Evolutionary conservation across 2,329 filamentous ascomycete species (phyloP), one percentile per base, ranked within the genome.

Genomic region (Dryadomyces sulphureus): DNA sequence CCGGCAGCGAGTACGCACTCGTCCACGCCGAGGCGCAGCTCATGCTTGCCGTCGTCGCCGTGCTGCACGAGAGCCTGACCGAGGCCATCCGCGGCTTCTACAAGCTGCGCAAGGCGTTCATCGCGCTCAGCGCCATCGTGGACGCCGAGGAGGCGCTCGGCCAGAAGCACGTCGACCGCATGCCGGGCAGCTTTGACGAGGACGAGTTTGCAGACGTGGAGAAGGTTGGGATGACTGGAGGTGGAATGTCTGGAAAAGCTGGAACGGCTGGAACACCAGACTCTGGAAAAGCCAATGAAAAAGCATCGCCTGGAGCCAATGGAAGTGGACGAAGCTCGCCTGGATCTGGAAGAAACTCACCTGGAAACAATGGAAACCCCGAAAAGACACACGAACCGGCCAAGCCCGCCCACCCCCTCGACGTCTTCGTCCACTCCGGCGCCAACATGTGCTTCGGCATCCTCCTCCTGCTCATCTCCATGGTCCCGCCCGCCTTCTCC

Each of bases 51-150:
- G 81, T 98, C 1, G 79, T 95, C 1, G 86, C 79, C 0, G 85
- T 96, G 16, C 66, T 96, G 55, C 93, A 93, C 53, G 92, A 96
- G 66, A 94, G 85, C 59, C 65, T 96, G 55, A 90, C 89, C 0
- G 92, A 96, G 60, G 87, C 80, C 16, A 76, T 96, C 60, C 87
- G 82, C 62, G 87, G 87, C 6, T 96, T 96, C 57, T 93, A 94
- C 59, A 94, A 92, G 62, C 64, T 96, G 54, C 74, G 90, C 50
- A 94, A 93, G 60, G 90, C 90, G 0, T 96, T 84, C 56, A 67
- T 87, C 35, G 82, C 87, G 0, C 68, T 98, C 4, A 84, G 94
- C 56, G 72, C 72, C 9, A 84, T 98, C 46, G 72, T 89, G 57
- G 74, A 83, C 49, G 75, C 81, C 30, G 89, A 94, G 62, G 73